phyloP scores from a whole-genome alignment of 306 rosid species.

The Hippophae rhamnoides region DNA sequence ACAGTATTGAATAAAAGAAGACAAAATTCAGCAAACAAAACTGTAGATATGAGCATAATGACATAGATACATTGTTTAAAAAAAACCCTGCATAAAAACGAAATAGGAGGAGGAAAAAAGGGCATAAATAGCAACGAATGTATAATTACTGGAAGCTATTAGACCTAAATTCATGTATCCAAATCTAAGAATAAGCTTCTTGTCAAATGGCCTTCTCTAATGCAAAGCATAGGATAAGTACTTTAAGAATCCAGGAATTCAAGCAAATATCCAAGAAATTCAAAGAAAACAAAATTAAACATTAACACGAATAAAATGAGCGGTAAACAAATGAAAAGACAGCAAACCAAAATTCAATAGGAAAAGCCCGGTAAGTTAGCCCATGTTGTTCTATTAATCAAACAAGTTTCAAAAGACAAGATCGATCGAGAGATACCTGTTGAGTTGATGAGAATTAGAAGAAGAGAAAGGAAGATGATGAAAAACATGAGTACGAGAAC shows the following conservation, averaged over 20 bases:
- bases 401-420: slow-evolving; percentile 11
- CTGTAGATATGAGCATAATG: no score
- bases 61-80: no score
- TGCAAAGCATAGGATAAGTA: neutral
- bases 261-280: neutral
- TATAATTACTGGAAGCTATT: neutral
- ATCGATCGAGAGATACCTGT: slow-evolving; percentile 38
- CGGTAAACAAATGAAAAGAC: neutral
- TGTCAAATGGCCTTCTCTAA: no score
- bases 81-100: neutral
- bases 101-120: neutral
- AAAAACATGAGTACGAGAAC: slow-evolving; percentile 24
- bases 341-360: neutral
- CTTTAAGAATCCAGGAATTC: neutral
- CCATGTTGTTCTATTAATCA: neutral
- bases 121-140: neutral
- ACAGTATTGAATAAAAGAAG: no score
- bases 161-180: no score
- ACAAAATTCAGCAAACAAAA: neutral
- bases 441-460: slow-evolving; percentile 16
- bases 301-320: neutral
- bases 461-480: slow-evolving; percentile 21
- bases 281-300: slow-evolving; percentile 13
- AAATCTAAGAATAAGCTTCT: no score
- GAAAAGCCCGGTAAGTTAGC: neutral